These are phyloP conservation scores for Botrytis fabae DNA, from an alignment of 2,329 filamentous ascomycete genomes.

Conservation along the genomic window DNA sequence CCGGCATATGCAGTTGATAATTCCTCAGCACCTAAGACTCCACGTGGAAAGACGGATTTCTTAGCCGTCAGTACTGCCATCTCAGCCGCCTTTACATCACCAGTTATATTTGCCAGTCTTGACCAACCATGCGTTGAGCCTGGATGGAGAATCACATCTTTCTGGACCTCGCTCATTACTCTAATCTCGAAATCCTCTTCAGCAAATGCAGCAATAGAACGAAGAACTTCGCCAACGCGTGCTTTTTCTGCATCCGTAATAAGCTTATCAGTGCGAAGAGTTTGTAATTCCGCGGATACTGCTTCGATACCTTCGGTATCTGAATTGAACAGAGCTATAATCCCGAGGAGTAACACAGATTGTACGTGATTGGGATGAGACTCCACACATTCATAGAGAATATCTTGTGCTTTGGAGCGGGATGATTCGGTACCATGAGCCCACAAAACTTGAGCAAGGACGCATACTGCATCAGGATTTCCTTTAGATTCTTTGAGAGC, in stretches of 20 bases:
- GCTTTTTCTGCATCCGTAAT: slow-evolving; percentile 64
- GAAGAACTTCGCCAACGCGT: slow-evolving; percentile 71
- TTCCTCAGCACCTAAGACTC: slow-evolving; percentile 66
- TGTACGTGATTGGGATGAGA: slow-evolving; percentile 72
- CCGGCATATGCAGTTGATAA: slow-evolving; percentile 73
- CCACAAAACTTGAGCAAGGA: slow-evolving; percentile 91
- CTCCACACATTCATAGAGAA: slow-evolving; percentile 79
- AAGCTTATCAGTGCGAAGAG: slow-evolving; percentile 66
- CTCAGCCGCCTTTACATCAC: slow-evolving; percentile 57
- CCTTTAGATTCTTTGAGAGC: slow-evolving; percentile 75
- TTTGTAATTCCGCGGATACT: slow-evolving; percentile 74
- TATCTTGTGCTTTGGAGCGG: slow-evolving; percentile 71
- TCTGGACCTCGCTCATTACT: slow-evolving; percentile 65
- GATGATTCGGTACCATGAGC: slow-evolving; percentile 77
- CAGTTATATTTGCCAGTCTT: slow-evolving; percentile 63
- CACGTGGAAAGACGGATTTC: slow-evolving; percentile 71
- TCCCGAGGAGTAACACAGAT: slow-evolving; percentile 77
- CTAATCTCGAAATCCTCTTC: slow-evolving; percentile 51
- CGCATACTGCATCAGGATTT: slow-evolving; percentile 80
- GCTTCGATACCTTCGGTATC: slow-evolving; percentile 79
- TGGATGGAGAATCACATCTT: slow-evolving; percentile 78
- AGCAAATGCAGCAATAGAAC: slow-evolving; percentile 66
- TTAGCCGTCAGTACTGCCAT: slow-evolving; percentile 82
- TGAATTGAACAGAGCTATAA: slow-evolving; percentile 77
- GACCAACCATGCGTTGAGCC: slow-evolving; percentile 80